phyloP scores from a whole-genome alignment of 1,139 yeast species.

The Saccharomyces hybrid region DNA sequence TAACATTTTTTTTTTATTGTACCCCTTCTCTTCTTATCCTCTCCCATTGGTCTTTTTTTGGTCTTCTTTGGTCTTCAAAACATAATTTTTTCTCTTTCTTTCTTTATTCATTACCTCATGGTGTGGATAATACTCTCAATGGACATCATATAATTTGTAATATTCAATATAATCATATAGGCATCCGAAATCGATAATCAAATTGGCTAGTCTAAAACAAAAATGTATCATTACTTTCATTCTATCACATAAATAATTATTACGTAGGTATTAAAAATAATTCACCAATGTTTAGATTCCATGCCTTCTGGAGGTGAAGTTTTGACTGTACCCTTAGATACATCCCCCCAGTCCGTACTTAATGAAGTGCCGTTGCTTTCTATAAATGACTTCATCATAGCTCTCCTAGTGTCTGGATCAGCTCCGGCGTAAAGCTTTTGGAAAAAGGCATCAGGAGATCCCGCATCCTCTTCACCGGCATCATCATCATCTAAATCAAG shows the following conservation, averaged over 20 bases:
- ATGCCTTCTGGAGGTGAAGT: slow-evolving; percentile 74
- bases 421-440: slow-evolving; percentile 66
- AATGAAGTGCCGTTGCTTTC: slow-evolving; percentile 92
- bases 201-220: not conserved
- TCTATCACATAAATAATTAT: not conserved
- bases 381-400: slow-evolving; percentile 95
- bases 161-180: not conserved
- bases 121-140: not conserved
- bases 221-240: not conserved
- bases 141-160: not conserved
- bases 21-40: too few relatives aligned
- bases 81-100: not conserved
- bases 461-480: slow-evolving; percentile 33
- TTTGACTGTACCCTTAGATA: slow-evolving; percentile 57
- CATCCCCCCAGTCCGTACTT: slow-evolving; percentile 92
- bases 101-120: not conserved
- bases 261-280: not conserved
- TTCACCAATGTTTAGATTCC: slow-evolving; percentile 38
- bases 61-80: not conserved
- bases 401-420: slow-evolving; percentile 81
- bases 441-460: slow-evolving; percentile 64
- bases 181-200: not conserved
- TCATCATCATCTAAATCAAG: slow-evolving; percentile 45
- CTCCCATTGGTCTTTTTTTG: not conserved
- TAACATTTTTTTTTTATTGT: not conserved